Conservation (phyloP, 345 rosid genomes). For the Syzygium oleosum region DNA sequence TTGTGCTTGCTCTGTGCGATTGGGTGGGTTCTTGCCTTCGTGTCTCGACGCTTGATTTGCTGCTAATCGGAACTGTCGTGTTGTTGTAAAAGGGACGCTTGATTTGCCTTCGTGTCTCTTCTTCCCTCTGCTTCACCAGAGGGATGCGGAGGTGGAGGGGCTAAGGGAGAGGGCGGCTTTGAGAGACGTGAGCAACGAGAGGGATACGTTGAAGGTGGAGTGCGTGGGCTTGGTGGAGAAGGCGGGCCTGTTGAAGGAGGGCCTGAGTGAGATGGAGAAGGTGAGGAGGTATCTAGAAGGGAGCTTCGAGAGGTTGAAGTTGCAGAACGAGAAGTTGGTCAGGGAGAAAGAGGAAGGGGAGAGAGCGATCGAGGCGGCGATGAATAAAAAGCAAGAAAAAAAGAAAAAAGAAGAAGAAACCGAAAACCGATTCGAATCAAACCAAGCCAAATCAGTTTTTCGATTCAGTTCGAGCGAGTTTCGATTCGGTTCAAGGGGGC, state of each 20-base stretch:
- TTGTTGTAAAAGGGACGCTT: no score
- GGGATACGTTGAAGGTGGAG: slow-evolving; percentile 25
- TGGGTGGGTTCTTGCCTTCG: no score
- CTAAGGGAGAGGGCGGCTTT: slow-evolving; percentile 22
- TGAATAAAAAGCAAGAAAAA: background rate
- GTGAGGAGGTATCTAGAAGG: slow-evolving; percentile 16
- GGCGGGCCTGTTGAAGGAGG: slow-evolving; percentile 18
- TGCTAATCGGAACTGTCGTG: no score
- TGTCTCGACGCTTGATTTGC: no score
- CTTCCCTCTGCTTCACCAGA: background rate
- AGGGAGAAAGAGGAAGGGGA: slow-evolving; percentile 23
- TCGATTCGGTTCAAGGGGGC: no score
- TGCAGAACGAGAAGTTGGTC: slow-evolving; percentile 16
- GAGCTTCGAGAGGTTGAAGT: slow-evolving; percentile 20
- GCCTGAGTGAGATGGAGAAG: slow-evolving; percentile 27
- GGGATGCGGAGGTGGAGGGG: slow-evolving; percentile 22
- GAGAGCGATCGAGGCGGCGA: slow-evolving; percentile 9
- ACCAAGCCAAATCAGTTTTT: no score
- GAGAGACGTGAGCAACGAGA: slow-evolving; percentile 26
- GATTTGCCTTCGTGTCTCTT: no score
- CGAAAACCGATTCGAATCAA: no score
- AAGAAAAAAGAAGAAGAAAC: no score
- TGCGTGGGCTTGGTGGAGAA: slow-evolving; percentile 21
- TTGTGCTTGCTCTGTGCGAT: no score
- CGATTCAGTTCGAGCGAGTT: no score